These are phyloP conservation scores for Stagonosporopsis tanaceti DNA, from an alignment of 2,329 filamentous ascomycete genomes.

Conservation along the genomic window DNA sequence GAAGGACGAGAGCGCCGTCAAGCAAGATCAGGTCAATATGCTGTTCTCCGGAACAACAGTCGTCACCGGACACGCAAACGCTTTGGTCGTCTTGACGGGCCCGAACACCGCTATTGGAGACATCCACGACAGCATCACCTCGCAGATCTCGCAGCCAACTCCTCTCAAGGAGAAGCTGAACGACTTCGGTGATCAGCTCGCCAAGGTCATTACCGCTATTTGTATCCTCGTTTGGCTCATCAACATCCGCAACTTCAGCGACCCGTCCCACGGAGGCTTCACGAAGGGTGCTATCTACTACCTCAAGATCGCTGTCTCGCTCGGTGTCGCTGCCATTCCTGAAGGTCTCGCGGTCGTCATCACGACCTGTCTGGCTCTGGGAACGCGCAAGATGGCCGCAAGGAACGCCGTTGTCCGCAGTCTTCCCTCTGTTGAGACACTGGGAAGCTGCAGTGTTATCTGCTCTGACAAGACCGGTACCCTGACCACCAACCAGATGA, in stretches of 20 bases:
- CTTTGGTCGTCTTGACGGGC: conserved; percentile 89
- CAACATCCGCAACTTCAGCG: conserved; percentile 96
- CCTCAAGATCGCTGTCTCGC: conserved; percentile 97
- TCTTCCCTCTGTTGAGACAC: conserved; percentile 93
- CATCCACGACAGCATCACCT: conserved; percentile 97
- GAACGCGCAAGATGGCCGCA: conserved; percentile 97
- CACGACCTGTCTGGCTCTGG: conserved; percentile 95
- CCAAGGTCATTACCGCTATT: conserved; percentile 98
- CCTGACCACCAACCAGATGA: conserved; percentile 99
- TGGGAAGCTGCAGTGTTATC: conserved; percentile 98
- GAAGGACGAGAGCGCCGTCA: conserved; percentile 82
- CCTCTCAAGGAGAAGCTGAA: conserved; percentile 98
- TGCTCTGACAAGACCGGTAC: conserved; percentile 99
- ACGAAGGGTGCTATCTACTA: conserved; percentile 99
- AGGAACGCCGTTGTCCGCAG: conserved; percentile 98
- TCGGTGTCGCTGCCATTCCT: conserved; percentile 96
- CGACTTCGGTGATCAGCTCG: conserved; percentile 93
- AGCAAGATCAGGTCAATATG: conserved; percentile 98
- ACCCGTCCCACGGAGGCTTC: conserved; percentile 91
- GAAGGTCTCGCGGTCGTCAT: conserved; percentile 98
- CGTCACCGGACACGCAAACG: conserved; percentile 90
- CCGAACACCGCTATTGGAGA: conserved; percentile 93
- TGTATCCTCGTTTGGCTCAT: conserved; percentile 98
- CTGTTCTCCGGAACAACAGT: conserved; percentile 98
- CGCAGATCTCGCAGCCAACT: conserved; percentile 96